Evolutionary conservation across 106 monocot genomes (phyloP).

Genomic region (Dioscorea dumetorum): DNA sequence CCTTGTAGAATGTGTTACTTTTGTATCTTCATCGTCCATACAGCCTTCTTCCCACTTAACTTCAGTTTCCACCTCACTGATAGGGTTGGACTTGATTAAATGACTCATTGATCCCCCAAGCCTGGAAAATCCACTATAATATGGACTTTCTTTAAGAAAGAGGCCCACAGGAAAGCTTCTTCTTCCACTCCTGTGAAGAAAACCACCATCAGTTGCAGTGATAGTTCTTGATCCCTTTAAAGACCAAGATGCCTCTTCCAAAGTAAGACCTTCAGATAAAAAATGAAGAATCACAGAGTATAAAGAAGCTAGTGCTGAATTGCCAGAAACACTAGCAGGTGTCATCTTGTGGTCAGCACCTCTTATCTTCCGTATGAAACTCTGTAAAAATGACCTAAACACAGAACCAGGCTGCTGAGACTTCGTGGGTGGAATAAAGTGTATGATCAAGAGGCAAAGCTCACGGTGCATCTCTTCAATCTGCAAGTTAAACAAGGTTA

Average conservation of each 20-base stretch:
- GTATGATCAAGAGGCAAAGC: constrained; percentile 71
- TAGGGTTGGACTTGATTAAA: constrained; percentile 42
- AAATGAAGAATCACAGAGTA: constrained; percentile 94
- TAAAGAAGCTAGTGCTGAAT: constrained; percentile 64
- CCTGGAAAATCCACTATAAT: constrained; percentile 48
- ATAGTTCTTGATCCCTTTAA: constrained; percentile 21
- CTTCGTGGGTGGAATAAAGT: constrained; percentile 62
- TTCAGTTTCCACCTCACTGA: constrained; percentile 24
- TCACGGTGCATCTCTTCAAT: constrained; percentile 90
- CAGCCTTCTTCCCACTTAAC: constrained; percentile 82
- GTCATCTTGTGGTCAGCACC: constrained; percentile 53
- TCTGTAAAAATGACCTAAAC: constrained; percentile 83
- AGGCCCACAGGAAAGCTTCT: constrained; percentile 66
- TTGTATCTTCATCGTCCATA: constrained; percentile 54
- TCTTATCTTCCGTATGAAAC: constrained; percentile 48
- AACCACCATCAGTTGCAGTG: constrained; percentile 31
- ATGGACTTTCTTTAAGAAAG: constrained; percentile 46
- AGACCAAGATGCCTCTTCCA: constrained; percentile 26
- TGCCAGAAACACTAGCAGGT: constrained; percentile 30
- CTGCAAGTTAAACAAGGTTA: constrained; percentile 41
- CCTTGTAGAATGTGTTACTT: constrained; percentile 68
- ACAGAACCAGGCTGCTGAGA: constrained; percentile 66
- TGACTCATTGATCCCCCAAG: constrained; percentile 75
- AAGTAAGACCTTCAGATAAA: constrained; percentile 78
- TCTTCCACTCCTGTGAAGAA: constrained; percentile 77